Percentiles rank a stretch among this genome's conserved stretches.
These are phyloP conservation scores for Aspergillus melleus DNA, from an alignment of 2,329 filamentous ascomycete species.

Conservation along the genomic window DNA sequence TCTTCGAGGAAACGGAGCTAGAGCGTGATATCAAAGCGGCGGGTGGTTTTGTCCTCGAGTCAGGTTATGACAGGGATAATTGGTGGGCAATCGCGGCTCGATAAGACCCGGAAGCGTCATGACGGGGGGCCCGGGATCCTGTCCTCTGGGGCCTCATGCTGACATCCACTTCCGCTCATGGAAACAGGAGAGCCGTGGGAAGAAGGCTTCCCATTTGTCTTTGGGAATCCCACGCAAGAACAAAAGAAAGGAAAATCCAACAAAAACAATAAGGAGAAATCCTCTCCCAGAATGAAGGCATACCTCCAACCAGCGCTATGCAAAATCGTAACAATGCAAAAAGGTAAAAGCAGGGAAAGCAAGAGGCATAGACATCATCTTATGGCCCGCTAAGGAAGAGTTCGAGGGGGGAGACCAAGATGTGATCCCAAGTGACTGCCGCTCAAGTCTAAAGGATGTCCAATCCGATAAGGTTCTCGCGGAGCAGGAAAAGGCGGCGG, in stretches of 20 bases:
- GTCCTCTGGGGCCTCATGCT: conserved; percentile 24
- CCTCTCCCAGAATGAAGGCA: conserved; percentile 34
- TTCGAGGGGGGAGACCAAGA: conserved; percentile 37
- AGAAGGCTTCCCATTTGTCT: neutral
- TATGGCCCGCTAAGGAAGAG: conserved; percentile 30
- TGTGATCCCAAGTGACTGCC: conserved; percentile 33
- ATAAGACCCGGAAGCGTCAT: conserved; percentile 20
- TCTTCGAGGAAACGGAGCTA: conserved; percentile 84
- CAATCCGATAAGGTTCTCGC: conserved; percentile 37
- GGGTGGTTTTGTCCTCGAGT: conserved; percentile 73
- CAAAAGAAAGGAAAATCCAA: neutral
- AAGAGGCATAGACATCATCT: conserved; percentile 24
- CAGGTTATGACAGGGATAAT: conserved; percentile 95
- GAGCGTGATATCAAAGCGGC: conserved; percentile 74
- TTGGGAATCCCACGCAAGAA: neutral
- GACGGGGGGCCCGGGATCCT: conserved; percentile 30
- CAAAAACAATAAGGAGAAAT: conserved; percentile 28
- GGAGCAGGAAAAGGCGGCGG: conserved; percentile 33
- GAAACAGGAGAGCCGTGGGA: neutral
- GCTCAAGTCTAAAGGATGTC: conserved; percentile 32
- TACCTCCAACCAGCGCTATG: conserved; percentile 41
- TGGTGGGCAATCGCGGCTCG: conserved; percentile 81
- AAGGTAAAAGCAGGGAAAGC: conserved; percentile 4
- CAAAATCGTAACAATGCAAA: conserved; percentile 36
- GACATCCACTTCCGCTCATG: conserved; percentile 10